Evolutionary conservation across 257 asterid species (phyloP).

Genomic region (Rubia yunnanensis): DNA sequence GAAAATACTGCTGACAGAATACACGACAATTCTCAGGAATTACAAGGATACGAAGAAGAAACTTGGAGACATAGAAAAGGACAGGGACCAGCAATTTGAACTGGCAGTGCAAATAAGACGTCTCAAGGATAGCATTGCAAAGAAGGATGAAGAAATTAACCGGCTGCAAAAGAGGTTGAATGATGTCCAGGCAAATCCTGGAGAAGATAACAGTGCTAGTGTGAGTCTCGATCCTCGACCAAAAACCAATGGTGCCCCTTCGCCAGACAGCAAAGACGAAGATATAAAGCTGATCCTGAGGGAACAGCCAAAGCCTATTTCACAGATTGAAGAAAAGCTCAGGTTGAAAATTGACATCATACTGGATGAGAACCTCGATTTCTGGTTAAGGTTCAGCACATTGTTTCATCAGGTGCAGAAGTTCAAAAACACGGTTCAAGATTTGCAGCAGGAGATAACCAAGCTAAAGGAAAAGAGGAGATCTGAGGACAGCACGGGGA

Average conservation of each 20-base stretch:
- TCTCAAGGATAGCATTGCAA: conserved; percentile 43
- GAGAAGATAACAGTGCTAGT: conserved; percentile 12
- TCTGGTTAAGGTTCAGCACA: conserved; percentile 93
- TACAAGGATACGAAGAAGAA: conserved; percentile 76
- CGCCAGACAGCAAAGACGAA: conserved; percentile 23
- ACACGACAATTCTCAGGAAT: conserved; percentile 54
- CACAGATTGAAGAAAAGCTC: conserved; percentile 61
- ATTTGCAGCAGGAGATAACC: conserved; percentile 49
- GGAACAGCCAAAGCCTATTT: conserved; percentile 24
- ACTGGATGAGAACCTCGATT: conserved; percentile 76
- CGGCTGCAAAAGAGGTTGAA: conserved; percentile 34
- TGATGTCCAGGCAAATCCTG: conserved; percentile 11
- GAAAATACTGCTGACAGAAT: conserved; percentile 60
- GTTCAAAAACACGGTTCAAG: conserved; percentile 62
- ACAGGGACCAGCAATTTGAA: conserved; percentile 53
- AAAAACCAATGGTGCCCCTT: conserved; percentile 18
- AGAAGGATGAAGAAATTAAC: conserved; percentile 65
- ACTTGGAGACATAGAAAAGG: conserved; percentile 51
- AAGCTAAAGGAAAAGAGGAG: conserved; percentile 47
- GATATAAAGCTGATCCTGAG: conserved; percentile 19
- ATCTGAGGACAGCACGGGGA: conserved; percentile 38
- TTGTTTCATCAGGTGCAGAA: conserved; percentile 79
- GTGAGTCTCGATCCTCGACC: conserved; percentile 18
- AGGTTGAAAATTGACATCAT: conserved; percentile 60
- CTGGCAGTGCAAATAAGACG: conserved; percentile 52